Evolutionary conservation across 176 grass and related monocot species (phyloP).

Genomic region (Rhynchospora breviuscula): DNA sequence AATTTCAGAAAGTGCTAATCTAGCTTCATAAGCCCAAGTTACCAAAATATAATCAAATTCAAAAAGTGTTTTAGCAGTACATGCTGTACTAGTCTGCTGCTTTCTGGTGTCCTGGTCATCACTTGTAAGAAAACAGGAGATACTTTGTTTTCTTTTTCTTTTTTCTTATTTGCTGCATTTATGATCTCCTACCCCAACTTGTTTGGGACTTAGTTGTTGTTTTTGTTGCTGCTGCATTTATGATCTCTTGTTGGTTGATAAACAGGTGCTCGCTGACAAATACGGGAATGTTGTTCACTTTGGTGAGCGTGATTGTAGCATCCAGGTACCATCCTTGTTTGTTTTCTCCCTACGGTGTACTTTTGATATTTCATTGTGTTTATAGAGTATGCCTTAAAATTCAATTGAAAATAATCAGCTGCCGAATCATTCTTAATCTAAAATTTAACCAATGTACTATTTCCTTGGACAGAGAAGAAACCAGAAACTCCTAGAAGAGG

Average conservation of each 20-base stretch:
- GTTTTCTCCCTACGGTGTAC: background rate
- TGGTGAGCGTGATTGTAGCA: conserved; percentile 53
- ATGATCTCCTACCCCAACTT: too few relatives aligned
- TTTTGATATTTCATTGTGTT: conserved; percentile 8
- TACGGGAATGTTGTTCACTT: conserved; percentile 50
- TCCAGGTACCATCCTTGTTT: conserved; percentile 28
- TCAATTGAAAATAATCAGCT: background rate
- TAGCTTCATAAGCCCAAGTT: background rate
- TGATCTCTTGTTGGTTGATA: background rate
- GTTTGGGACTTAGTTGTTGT: too few relatives aligned
- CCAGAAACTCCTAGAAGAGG: conserved; percentile 54
- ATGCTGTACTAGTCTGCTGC: background rate
- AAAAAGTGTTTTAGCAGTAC: background rate
- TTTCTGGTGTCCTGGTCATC: background rate
- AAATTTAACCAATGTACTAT: background rate
- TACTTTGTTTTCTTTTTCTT: background rate
- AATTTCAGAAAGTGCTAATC: background rate
- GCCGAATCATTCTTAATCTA: background rate
- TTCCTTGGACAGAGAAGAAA: conserved; percentile 41
- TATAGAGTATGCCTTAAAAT: background rate
- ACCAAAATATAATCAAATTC: background rate
- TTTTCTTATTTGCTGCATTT: background rate
- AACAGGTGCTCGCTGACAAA: conserved; percentile 45
- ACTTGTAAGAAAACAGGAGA: background rate
- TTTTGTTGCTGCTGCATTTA: background rate